Conservation (phyloP, 768 basidiomycete species). For the Kwoniella newhampshirensis region DNA sequence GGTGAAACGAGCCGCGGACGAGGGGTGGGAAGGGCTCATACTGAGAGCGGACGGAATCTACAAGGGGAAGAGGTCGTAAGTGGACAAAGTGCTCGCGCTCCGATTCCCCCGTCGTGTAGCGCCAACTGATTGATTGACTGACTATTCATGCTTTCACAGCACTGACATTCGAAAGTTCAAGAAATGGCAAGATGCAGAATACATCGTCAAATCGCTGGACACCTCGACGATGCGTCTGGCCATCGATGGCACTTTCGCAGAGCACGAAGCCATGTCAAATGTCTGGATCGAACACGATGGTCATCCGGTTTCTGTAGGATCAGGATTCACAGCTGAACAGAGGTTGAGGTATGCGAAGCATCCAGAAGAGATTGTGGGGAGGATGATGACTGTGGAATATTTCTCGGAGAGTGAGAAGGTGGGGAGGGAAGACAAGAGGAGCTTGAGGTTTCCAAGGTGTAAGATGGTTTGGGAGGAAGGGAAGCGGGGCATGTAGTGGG, state of each 20-base stretch:
- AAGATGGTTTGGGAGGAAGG: slow-evolving; percentile 49
- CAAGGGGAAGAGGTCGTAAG: slow-evolving; percentile 47
- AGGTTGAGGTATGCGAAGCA: slow-evolving; percentile 40
- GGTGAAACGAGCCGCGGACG: slow-evolving; percentile 41
- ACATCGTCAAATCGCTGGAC: slow-evolving; percentile 36
- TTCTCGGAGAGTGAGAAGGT: slow-evolving; percentile 41
- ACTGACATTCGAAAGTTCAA: slow-evolving; percentile 51
- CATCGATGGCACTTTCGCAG: slow-evolving; percentile 43
- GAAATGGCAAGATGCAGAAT: slow-evolving; percentile 51
- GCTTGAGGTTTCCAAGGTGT: slow-evolving; percentile 48
- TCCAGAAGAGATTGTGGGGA: slow-evolving; percentile 46
- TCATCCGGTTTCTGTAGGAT: slow-evolving; percentile 41
- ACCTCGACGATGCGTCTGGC: slow-evolving; percentile 39
- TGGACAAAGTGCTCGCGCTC: slow-evolving; percentile 5
- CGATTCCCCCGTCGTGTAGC: no score
- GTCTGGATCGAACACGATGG: slow-evolving; percentile 49
- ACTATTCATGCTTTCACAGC: slow-evolving; percentile 15
- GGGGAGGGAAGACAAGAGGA: slow-evolving; percentile 23
- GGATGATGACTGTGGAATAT: slow-evolving; percentile 50
- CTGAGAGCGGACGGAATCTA: slow-evolving; percentile 45
- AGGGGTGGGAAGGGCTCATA: slow-evolving; percentile 51
- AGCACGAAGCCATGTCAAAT: slow-evolving; percentile 38
- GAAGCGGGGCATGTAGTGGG: slow-evolving; percentile 23
- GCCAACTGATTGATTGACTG: no score
- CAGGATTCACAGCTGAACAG: slow-evolving; percentile 47